phyloP scores from a whole-genome alignment of 768 basidiomycete species.

The Psilocybe sp. region DNA sequence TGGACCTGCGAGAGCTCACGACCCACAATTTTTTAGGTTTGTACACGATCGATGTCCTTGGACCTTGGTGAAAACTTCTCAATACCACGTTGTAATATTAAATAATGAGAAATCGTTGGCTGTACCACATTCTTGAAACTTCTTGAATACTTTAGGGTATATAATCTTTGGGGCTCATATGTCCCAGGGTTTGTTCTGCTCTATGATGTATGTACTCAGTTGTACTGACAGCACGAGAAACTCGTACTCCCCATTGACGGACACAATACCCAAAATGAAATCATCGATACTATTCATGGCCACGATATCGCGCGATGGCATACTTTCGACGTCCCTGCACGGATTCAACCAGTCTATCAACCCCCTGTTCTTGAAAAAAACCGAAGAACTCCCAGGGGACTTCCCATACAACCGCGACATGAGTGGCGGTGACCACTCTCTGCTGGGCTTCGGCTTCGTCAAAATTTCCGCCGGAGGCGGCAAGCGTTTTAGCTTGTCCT shows the following conservation, averaged over 20 bases:
- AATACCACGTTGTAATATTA: no score
- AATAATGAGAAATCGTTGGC: no score
- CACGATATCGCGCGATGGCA: no score
- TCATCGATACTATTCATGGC: slow-evolving; percentile 26
- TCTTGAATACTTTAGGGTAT: no score
- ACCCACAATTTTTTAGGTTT: no score
- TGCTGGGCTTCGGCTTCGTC: slow-evolving; percentile 11
- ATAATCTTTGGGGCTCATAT: no score
- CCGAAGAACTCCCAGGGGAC: slow-evolving; percentile 17
- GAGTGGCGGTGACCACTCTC: slow-evolving; percentile 7
- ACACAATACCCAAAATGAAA: slow-evolving; percentile 27
- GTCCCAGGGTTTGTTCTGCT: no score
- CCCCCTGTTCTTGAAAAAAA: slow-evolving; percentile 20
- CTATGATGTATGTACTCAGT: not conserved
- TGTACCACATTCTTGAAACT: no score
- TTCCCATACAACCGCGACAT: slow-evolving; percentile 31
- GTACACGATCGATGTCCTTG: no score
- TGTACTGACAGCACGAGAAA: slow-evolving; percentile 25
- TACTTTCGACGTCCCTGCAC: slow-evolving; percentile 20
- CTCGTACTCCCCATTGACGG: slow-evolving; percentile 24
- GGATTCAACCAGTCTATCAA: slow-evolving; percentile 21
- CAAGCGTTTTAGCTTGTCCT: slow-evolving; percentile 11
- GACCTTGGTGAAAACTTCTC: no score
- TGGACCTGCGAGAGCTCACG: no score
- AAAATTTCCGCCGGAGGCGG: slow-evolving; percentile 9